phyloP scores from a whole-genome alignment of 139 green algal species.

The Bryopsis sp. region DNA sequence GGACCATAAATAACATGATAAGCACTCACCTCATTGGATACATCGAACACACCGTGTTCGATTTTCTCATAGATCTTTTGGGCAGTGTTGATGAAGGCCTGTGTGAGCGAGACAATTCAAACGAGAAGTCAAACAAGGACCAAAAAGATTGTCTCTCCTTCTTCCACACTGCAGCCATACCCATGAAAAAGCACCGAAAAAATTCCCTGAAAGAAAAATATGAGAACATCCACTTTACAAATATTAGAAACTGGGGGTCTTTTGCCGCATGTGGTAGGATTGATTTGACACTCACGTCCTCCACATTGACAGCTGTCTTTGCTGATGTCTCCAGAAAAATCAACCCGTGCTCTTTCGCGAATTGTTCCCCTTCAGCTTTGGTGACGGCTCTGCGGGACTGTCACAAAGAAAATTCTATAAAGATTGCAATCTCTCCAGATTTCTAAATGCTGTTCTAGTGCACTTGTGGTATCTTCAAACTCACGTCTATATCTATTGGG shows the following conservation, averaged over 20 bases:
- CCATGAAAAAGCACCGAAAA: neutral
- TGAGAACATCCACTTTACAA: too few relatives aligned
- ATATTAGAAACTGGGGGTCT: too few relatives aligned
- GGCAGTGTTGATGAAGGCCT: slow-evolving; percentile 97
- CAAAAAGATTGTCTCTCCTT: too few relatives aligned
- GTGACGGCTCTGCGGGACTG: slow-evolving; percentile 85
- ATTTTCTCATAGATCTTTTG: slow-evolving; percentile 97
- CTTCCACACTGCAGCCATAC: too few relatives aligned
- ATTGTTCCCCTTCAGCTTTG: slow-evolving; percentile 95
- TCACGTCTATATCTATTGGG: too few relatives aligned
- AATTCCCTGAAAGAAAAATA: neutral
- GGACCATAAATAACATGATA: too few relatives aligned
- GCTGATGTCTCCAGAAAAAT: slow-evolving; percentile 98
- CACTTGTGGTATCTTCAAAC: too few relatives aligned
- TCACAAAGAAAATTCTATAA: neutral
- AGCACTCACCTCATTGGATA: slow-evolving; percentile 84
- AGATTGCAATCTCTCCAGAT: too few relatives aligned
- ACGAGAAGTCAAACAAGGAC: neutral
- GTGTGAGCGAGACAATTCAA: neutral
- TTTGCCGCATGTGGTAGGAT: too few relatives aligned
- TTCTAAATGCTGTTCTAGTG: too few relatives aligned
- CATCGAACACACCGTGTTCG: slow-evolving; percentile 88
- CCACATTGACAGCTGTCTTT: slow-evolving; percentile 96
- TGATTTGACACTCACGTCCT: slow-evolving; percentile 76
- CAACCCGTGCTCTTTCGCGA: slow-evolving; percentile 96